Evolutionary conservation across 1,139 yeast genomes (phyloP), one percentile per base, ranked within the genome.

Genomic region (Sugiyamaella sp.): DNA sequence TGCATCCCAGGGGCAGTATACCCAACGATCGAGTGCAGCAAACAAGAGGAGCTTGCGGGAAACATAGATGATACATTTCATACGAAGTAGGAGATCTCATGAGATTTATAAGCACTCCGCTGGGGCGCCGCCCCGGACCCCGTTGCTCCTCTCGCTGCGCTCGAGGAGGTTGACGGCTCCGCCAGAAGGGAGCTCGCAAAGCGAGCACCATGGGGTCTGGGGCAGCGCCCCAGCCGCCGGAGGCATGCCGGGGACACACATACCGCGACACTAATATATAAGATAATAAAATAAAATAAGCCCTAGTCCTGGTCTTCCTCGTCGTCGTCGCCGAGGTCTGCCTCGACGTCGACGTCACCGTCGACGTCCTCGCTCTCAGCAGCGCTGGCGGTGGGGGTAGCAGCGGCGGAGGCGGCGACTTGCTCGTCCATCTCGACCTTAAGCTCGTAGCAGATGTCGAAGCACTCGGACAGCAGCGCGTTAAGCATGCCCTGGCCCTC

Each of bases 401-500:
- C 42, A 4, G 33, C 22, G 21, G 52, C 52, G 21, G 55, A 25
- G 24, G 42, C 58, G 29, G 57, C 81, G 41, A 53, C 80, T 58
- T 80, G 81, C 60, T 88, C 95, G 66, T 89, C 95, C 57, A 89
- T 80, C 66, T 91, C 97, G 32, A 89, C 86, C 66, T 89, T 86
- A 66, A 93, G 76, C 71, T 93, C 99, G 68, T 93, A 91, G 53
- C 89, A 78, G 55, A 91, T 86, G 70, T 93, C 99, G 68, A 89
- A 93, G 70, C 98, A 91, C 70, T 91, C 98, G 1, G 96, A 95
- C 49, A 93, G 75, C 58, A 93, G 73, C 0, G 97, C 96, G 69
- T 85, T 90, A 58, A 93, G 77, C 38, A 96, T 85, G 9, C 97
- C 98, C 71, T 93, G 99, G 12, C 99, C 99, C 70, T 93, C 97